Conservation (phyloP, 1,139 yeast species). For the Meyerozyma sp. region DNA sequence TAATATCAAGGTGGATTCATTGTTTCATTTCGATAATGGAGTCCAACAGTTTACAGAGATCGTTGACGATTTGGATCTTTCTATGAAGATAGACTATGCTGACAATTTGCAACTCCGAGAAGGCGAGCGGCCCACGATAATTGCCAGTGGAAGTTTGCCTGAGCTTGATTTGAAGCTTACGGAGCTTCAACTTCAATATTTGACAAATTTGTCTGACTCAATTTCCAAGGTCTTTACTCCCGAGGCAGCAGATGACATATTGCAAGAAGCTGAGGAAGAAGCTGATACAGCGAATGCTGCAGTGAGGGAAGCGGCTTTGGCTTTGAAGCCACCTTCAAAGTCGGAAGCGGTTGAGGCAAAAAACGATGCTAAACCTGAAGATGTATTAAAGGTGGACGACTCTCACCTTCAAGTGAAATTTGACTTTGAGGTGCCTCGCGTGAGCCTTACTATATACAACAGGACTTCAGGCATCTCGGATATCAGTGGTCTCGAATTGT, state of each 20-base stretch:
- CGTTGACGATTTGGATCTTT: slow-evolving; percentile 64
- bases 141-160: slow-evolving; percentile 56
- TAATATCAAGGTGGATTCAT: slow-evolving; percentile 61
- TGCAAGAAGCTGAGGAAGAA: slow-evolving; percentile 57
- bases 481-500: slow-evolving; percentile 44
- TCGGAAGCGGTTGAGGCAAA: neutral
- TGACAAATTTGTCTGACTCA: slow-evolving; percentile 52
- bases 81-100: slow-evolving; percentile 55
- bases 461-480: slow-evolving; percentile 39
- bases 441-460: slow-evolving; percentile 63
- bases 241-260: slow-evolving; percentile 28
- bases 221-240: slow-evolving; percentile 52
- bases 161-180: slow-evolving; percentile 67
- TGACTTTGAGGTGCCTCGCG: slow-evolving; percentile 52
- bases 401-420: slow-evolving; percentile 39
- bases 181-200: slow-evolving; percentile 65
- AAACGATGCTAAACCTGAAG: slow-evolving; percentile 1
- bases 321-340: slow-evolving; percentile 3
- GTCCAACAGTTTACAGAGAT: slow-evolving; percentile 55
- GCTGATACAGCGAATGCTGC: slow-evolving; percentile 53
- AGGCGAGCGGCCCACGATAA: slow-evolving; percentile 43
- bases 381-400: slow-evolving; percentile 9
- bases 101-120: slow-evolving; percentile 26
- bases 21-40: slow-evolving; percentile 44
- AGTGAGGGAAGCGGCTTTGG: slow-evolving; percentile 22